Base-by-base conservation (phyloP, 768 basidiomycete species). In the Mycena galericulata region DNA sequence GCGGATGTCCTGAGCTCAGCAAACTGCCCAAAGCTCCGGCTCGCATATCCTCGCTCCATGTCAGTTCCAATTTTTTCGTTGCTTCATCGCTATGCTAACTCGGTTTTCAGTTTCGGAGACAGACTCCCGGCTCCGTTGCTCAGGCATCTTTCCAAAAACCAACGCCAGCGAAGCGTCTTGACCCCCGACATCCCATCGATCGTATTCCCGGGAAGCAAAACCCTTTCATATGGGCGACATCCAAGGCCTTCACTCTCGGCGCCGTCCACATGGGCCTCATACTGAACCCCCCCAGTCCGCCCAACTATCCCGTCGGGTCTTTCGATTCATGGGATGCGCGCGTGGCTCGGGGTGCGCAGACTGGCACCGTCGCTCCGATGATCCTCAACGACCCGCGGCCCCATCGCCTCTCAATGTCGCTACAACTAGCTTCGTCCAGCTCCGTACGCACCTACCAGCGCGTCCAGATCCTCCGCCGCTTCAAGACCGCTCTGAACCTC, bases 61-160 rank as follows among this genome's bases (percentile, higher is more conserved):
- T 85, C 24, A 46, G 81, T 66, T 26, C 41, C n/a, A n/a, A n/a
- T n/a, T n/a, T n/a, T n/a, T n/a, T n/a, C n/a, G n/a, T n/a, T n/a
- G n/a, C n/a, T n/a, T n/a, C n/a, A n/a, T n/a, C n/a, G n/a, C n/a
- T n/a, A n/a, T n/a, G n/a, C n/a, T n/a, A n/a, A n/a, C n/a, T n/a
- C n/a, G n/a, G n/a, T n/a, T n/a, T n/a, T n/a, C n/a, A 86, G 85
- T 85, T 82, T 72, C 79, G 78, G 27, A 73, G 78, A 43, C 83
- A 84, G 60, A 83, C 79, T 5, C 85, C 83, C 0, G 86, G 85
- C 11, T 76, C 78, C 20, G 58, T 73, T 17, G 61, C 64, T 15
- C 55, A 72, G 0, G 54, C 78, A 29, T 55, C 59, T 80, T 29
- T 59, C 32, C 43, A 38, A 17, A 65, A 45, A 34, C 43, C 43